Evolutionary conservation across 768 basidiomycete species (phyloP).

Genomic region (Panus rudis): DNA sequence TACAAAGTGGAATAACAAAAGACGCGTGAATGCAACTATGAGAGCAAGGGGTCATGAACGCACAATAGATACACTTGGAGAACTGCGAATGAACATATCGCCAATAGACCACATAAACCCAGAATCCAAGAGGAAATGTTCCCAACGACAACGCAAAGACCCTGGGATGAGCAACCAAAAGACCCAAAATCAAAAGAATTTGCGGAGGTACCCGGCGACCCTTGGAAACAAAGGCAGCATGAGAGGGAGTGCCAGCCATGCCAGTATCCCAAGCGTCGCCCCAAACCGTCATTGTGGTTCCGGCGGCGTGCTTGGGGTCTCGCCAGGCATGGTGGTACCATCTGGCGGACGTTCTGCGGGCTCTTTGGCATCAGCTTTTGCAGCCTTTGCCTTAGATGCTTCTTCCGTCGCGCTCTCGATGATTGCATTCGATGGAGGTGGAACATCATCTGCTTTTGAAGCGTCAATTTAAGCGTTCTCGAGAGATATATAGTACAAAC

Average conservation of each 20-base stretch:
- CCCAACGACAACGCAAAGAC: neutral
- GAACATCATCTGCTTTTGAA: too few relatives aligned
- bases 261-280: constrained; percentile 40
- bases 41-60: neutral
- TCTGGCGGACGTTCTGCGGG: too few relatives aligned
- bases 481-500: too few relatives aligned
- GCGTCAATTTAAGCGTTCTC: too few relatives aligned
- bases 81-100: neutral
- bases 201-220: constrained; percentile 42
- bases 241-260: constrained; percentile 34
- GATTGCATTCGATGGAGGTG: too few relatives aligned
- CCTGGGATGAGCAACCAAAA: constrained; percentile 14
- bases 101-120: neutral
- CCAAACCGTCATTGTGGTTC: constrained; percentile 39
- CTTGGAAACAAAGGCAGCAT: constrained; percentile 37
- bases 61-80: neutral
- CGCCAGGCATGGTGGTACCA: neutral
- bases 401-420: too few relatives aligned
- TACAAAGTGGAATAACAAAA: neutral
- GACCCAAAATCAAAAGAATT: constrained; percentile 28
- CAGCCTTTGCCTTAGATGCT: too few relatives aligned
- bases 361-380: too few relatives aligned
- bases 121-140: neutral
- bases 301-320: neutral
- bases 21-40: neutral